Base-by-base conservation (phyloP, 2,329 filamentous ascomycete species). In the Rasamsonia emersonii region DNA sequence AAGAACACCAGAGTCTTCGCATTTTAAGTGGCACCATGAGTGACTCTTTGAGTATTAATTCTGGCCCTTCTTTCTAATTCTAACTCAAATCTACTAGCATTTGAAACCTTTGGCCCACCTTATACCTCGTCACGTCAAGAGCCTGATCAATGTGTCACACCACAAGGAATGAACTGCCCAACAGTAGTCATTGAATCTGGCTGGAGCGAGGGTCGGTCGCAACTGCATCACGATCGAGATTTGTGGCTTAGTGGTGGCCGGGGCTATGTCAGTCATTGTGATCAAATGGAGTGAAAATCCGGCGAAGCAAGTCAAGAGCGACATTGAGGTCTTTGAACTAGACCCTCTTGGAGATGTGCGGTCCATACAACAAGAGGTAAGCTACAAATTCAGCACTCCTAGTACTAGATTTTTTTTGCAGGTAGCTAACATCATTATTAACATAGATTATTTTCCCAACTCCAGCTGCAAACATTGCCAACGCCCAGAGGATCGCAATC, bases 111-210 rank as follows among this genome's bases (percentile, higher is more conserved):
- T 26, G 9, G 15, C 9, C 24, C 24, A 26, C 28, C 18, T 7
- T 31, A 31, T 9, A 8, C 11, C 27, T 21, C 28, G 9, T 31
- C 28, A 7, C 18, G 18, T 9, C n/a, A 31, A 6, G 18, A 31
- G n/a, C 28, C 28, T 9, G 28, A 31, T 14, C 28, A 31, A 5
- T 31, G 28, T 15, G 16, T 31, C 2, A 16, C 10, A 3, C 28
- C 28, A 14, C 18, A 2, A 11, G 18, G 7, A 14, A 23, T 8
- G 7, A 13, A 17, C 15, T 5, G 18, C 2, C 28, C 28, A 5
- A 31, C 28, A 9, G 1, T 31, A 8, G 28, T 31, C 4, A 10
- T 29, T n/a, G 27, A 29, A 10, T 4, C n/a, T 16, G 28, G 18
- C 8, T 31, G 28, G 28, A 20, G 17, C 4, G 28, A 31, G 13